Conservation (phyloP, 2,329 filamentous ascomycete species). For the Epicoccum sorghinum region DNA sequence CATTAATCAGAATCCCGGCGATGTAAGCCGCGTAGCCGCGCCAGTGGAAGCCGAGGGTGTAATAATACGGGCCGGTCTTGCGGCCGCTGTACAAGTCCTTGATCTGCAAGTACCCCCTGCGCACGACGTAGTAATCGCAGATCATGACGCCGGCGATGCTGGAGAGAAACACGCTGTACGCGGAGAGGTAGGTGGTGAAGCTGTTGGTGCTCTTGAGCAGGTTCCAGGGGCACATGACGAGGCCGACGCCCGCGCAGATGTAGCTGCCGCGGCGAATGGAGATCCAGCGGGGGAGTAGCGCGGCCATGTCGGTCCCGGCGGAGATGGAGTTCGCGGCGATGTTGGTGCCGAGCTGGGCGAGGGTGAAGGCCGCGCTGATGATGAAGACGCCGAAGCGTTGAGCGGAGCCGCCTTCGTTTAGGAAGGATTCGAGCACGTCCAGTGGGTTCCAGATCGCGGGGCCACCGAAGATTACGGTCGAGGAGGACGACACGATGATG, state of each 20-base stretch:
- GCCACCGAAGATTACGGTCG: constrained; percentile 51
- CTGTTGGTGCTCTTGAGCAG: constrained; percentile 76
- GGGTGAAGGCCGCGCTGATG: constrained; percentile 60
- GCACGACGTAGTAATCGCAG: constrained; percentile 85
- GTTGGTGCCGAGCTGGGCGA: constrained; percentile 85
- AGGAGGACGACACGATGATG: constrained; percentile 58
- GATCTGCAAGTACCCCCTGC: constrained; percentile 79
- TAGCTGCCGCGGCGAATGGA: constrained; percentile 89
- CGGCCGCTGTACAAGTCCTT: constrained; percentile 79
- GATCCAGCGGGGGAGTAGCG: constrained; percentile 77
- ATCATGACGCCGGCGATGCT: constrained; percentile 92
- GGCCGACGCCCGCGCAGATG: constrained; percentile 77
- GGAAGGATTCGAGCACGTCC: constrained; percentile 50
- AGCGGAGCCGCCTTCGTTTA: constrained; percentile 48
- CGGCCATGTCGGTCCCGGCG: constrained; percentile 82
- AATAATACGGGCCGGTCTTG: constrained; percentile 73
- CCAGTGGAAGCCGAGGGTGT: constrained; percentile 76
- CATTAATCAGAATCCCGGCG: constrained; percentile 83
- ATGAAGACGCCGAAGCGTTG: constrained; percentile 58
- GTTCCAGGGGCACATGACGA: constrained; percentile 88
- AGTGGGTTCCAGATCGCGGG: constrained; percentile 53
- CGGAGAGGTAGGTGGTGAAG: constrained; percentile 90
- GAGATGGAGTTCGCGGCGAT: constrained; percentile 87
- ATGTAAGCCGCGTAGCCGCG: constrained; percentile 84
- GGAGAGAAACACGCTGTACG: constrained; percentile 92